Conservation (phyloP, 2,329 filamentous ascomycete species). For the Septoria linicola region DNA sequence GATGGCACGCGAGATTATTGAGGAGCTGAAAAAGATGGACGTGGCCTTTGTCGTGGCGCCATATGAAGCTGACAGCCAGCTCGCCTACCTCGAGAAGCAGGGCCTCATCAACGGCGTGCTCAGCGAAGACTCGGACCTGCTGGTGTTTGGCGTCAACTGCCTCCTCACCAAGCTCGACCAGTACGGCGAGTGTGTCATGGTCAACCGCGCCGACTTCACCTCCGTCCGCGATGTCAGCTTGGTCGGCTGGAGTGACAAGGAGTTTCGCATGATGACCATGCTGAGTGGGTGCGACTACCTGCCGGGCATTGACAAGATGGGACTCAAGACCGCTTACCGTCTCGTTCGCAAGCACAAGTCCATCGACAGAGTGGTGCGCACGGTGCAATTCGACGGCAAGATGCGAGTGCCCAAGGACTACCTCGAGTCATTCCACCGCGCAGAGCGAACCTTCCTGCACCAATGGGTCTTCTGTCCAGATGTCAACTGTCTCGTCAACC, state of each 20-base stretch:
- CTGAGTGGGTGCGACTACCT: conserved; percentile 95
- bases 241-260: conserved; percentile 84
- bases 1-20: conserved; percentile 90
- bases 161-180: conserved; percentile 92
- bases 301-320: conserved; percentile 78
- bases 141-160: conserved; percentile 90
- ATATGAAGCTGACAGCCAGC: conserved; percentile 95
- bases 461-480: conserved; percentile 90
- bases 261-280: conserved; percentile 95
- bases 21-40: conserved; percentile 77
- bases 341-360: conserved; percentile 87
- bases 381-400: conserved; percentile 87
- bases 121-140: conserved; percentile 92
- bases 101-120: conserved; percentile 84
- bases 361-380: conserved; percentile 75
- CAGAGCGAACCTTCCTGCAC: conserved; percentile 88
- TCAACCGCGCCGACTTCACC: conserved; percentile 85
- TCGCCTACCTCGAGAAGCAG: conserved; percentile 86
- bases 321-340: conserved; percentile 89
- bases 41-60: conserved; percentile 91
- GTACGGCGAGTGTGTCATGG: conserved; percentile 88
- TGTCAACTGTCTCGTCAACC: conserved; percentile 67
- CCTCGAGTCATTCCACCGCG: conserved; percentile 75
- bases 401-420: conserved; percentile 78
- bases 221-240: conserved; percentile 84